Evolutionary conservation across 805 yeast species (phyloP), one percentile per base, ranked within the genome.

Genomic region (Cyberlindnera saturnus): DNA sequence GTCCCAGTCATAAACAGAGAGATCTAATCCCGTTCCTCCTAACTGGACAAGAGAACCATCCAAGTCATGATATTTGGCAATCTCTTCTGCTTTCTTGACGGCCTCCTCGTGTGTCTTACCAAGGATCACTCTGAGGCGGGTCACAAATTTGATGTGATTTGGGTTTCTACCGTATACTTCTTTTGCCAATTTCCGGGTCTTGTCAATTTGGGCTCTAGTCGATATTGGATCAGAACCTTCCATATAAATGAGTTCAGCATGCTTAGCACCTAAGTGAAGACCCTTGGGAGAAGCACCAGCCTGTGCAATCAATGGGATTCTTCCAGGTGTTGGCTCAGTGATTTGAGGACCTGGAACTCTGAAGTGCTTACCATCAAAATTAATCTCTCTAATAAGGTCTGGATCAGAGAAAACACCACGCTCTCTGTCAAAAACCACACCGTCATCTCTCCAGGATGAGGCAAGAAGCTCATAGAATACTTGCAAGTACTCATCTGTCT

Each of bases 281-380:
- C 75, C 75, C 29, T 61, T 62, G 23, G 64, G 57, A n/a, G 74
- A 70, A 31, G 70, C 59, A 10, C 75, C 75, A 1, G 75, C 75
- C 49, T 71, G 75, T 30, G 69, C 61, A 34, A 71, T 54, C 32
- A 71, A 63, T 5, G 75, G 75, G 7, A 71, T 52, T 51, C 74
- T 60, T 44, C 70, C 74, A 2, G 66, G 68, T 5, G 74, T 60
- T 9, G 75, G 75, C 33, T 66, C 65, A 13, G 69, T 65, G 39
- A 70, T 68, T 44, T 56, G 65, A 6, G 73, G 73, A 5, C 73
- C 74, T 13, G 71, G 55, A 10, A 49, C 46, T 32, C 57, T 67
- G 53, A 56, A 71, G 48, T 60, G 62, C 40, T 64, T 60, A 13
- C 76, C 76, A 26, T 63, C 63, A 51, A 60, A 67, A 46, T 69